These are phyloP conservation scores for Mercurialis annua DNA, from an alignment of 345 rosid species.

Conservation along the genomic window DNA sequence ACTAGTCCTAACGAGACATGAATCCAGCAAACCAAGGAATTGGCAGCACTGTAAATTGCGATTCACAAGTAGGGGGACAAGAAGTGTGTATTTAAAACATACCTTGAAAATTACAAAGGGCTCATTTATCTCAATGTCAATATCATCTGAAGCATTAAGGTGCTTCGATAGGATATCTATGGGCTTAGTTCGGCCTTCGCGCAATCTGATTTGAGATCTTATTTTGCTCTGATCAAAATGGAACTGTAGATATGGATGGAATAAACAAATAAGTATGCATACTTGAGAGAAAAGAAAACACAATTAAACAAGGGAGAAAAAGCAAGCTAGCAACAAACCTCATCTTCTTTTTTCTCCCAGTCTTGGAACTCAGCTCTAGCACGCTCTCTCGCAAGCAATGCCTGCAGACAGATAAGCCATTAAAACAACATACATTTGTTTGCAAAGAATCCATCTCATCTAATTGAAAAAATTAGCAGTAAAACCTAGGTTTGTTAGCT, in stretches of 20 bases:
- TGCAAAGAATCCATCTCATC: neutral
- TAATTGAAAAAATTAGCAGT: neutral
- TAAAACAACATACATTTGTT: neutral
- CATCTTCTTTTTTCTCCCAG: slow-evolving; percentile 98
- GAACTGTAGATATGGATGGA: slow-evolving; percentile 64
- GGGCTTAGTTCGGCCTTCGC: slow-evolving; percentile 86
- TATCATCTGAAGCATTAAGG: slow-evolving; percentile 73
- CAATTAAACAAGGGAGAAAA: slow-evolving; percentile 2
- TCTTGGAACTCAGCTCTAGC: slow-evolving; percentile 96
- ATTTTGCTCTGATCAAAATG: slow-evolving; percentile 98
- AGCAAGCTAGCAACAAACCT: slow-evolving; percentile 44
- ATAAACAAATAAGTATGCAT: slow-evolving; percentile 16
- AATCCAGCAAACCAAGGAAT: neutral
- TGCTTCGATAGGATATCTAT: slow-evolving; percentile 83
- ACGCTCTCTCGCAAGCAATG: slow-evolving; percentile 88
- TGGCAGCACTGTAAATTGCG: neutral
- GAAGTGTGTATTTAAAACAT: neutral
- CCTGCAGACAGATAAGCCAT: slow-evolving; percentile 41
- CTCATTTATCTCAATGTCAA: slow-evolving; percentile 75
- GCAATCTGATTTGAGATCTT: slow-evolving; percentile 78
- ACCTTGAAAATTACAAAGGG: slow-evolving; percentile 96
- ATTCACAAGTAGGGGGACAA: neutral
- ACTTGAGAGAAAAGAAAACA: slow-evolving; percentile 8
- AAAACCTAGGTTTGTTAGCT: slow-evolving; percentile 8
- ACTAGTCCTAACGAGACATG: neutral